Evolutionary conservation across 768 basidiomycete species (phyloP), one percentile per base, ranked within the genome.

Genomic region (Boletus eberwhitei): DNA sequence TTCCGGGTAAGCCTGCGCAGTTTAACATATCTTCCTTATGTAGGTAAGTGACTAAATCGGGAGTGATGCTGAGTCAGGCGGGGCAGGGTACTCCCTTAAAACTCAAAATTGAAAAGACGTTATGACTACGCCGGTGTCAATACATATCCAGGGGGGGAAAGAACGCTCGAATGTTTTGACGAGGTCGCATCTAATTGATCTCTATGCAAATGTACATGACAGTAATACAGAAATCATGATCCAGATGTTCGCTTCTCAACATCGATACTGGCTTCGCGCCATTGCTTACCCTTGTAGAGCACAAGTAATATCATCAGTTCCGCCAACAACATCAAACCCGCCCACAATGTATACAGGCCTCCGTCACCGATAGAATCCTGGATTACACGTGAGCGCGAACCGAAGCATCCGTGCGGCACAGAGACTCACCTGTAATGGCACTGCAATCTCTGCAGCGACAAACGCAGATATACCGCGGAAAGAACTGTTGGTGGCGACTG

Each of bases 321-420:
- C 12, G 77, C 76, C 11, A 86, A 37, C 1, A 80, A 56, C 67
- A 90, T 71, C 8, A 93, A 35, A 0, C 81, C 78, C 0, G 77
- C 76, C 74, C 82, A 88, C 4, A 93, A 69, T 0, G 87, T 86
- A 63, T 92, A 94, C 49, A 88, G 74, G 61, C 92, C 80, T 64
- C 90, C 91, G 59, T 93, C 92, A 0, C 91, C 91, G 19, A 93
- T 78, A 2, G 80, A 74, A 54, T 86, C 78, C 80, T 90, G 59
- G 6, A 55, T 12, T 19, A 17, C n/a, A 37, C 1, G 21, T 55
- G 36, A 58, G 41, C n/a, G 17, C 43, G 16, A 49, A 41, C 26
- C 2, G 9, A 56, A 13, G 19, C 2, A 13, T 24, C 4, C 7
- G 12, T 5, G 37, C 13, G 39, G 32, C 22, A 17, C 50, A 22